Evolutionary conservation across 2,329 filamentous ascomycete genomes (phyloP).

Genomic region (Ascocoryne sarcoides): DNA sequence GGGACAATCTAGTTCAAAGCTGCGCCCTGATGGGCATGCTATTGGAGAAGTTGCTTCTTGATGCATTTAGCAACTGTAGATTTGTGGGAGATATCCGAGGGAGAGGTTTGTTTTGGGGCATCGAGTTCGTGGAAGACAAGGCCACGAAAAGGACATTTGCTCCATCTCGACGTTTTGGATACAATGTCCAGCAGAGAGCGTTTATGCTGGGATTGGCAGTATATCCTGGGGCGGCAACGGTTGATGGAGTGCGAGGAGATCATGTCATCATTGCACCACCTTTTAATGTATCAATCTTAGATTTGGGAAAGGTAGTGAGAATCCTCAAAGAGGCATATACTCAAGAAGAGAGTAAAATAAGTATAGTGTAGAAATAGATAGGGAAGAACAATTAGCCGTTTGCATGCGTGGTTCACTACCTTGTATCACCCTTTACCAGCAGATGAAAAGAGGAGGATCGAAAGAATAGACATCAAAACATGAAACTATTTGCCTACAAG

Average conservation of each 20-base stretch:
- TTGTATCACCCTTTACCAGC: too few species aligned
- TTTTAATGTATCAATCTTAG: constrained; percentile 39
- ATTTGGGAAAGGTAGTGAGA: neutral
- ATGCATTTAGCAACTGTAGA: constrained; percentile 32
- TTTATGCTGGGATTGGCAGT: constrained; percentile 32
- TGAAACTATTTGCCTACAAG: too few species aligned
- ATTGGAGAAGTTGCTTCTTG: constrained; percentile 34
- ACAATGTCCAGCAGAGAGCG: constrained; percentile 37
- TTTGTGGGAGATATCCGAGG: constrained; percentile 51
- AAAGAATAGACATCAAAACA: too few species aligned
- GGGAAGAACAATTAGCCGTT: too few species aligned
- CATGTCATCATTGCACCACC: constrained; percentile 52
- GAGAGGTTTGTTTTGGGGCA: constrained; percentile 44
- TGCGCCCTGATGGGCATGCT: constrained; percentile 41
- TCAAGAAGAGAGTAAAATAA: neutral
- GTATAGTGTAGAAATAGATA: too few species aligned
- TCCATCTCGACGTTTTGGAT: constrained; percentile 32
- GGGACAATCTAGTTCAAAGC: constrained; percentile 47
- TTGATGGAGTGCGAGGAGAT: constrained; percentile 46
- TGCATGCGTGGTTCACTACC: too few species aligned
- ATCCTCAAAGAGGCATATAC: neutral
- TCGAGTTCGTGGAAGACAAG: constrained; percentile 43
- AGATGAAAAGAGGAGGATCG: too few species aligned
- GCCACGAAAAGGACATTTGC: constrained; percentile 36
- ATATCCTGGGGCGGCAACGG: constrained; percentile 47